phyloP scores from a whole-genome alignment of 495 filamentous ascomycete species.

The Pyrenopolyporus hunteri region DNA sequence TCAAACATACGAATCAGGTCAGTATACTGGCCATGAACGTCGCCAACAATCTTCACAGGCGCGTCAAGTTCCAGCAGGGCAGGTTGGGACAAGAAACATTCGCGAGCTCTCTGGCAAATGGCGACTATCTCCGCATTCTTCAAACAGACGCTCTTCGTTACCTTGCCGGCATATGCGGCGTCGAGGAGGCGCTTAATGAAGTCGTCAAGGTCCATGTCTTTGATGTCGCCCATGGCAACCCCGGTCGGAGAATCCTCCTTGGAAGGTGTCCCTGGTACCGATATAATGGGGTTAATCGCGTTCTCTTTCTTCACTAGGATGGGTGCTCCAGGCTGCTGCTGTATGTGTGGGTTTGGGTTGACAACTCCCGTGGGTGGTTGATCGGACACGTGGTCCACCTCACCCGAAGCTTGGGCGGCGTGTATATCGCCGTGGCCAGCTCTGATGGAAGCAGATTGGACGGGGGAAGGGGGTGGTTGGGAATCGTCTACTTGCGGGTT shows the following conservation, averaged over 20 bases:
- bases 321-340: slow-evolving; percentile 69
- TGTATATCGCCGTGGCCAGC: slow-evolving; percentile 76
- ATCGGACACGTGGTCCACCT: slow-evolving; percentile 97
- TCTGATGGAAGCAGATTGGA: slow-evolving; percentile 74
- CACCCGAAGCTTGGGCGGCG: slow-evolving; percentile 81
- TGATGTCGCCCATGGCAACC: slow-evolving; percentile 77
- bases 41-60: slow-evolving; percentile 98
- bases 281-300: slow-evolving; percentile 58
- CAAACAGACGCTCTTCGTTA: slow-evolving; percentile 94
- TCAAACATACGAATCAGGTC: slow-evolving; percentile 98
- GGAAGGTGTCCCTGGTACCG: slow-evolving; percentile 42
- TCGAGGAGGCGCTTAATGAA: slow-evolving; percentile 95
- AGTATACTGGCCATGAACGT: slow-evolving; percentile 98
- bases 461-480: slow-evolving; percentile 87
- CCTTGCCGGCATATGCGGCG: slow-evolving; percentile 93
- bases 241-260: slow-evolving; percentile 47
- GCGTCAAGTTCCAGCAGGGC: slow-evolving; percentile 89
- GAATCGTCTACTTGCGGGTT: slow-evolving; percentile 55
- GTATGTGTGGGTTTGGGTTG: slow-evolving; percentile 50
- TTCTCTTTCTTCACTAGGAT: slow-evolving; percentile 83
- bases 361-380: slow-evolving; percentile 73
- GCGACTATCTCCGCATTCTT: slow-evolving; percentile 97
- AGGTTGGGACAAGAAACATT: slow-evolving; percentile 90
- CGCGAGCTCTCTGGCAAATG: slow-evolving; percentile 84
- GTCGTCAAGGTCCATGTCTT: slow-evolving; percentile 92